Conservation (phyloP, 768 basidiomycete species). For the Tephrocybe sp. region DNA sequence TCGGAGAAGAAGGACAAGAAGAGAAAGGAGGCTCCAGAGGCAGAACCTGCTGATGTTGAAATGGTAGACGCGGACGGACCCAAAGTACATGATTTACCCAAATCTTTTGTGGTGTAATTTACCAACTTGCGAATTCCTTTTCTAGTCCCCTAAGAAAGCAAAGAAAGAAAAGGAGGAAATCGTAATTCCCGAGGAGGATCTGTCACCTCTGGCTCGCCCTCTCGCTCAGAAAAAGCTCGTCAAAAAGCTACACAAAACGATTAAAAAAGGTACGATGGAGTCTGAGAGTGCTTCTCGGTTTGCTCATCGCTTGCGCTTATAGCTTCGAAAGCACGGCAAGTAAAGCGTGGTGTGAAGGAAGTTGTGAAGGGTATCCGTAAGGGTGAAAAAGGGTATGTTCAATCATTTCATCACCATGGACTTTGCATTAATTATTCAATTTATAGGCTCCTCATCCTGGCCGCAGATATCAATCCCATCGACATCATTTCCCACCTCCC, state of each 20-base stretch:
- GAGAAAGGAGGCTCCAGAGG: slow-evolving; percentile 47
- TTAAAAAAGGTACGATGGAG: slow-evolving; percentile 91
- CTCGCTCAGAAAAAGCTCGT: slow-evolving; percentile 90
- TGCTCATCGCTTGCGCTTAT: slow-evolving; percentile 6
- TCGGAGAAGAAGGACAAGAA: slow-evolving; percentile 76
- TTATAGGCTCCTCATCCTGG: slow-evolving; percentile 80
- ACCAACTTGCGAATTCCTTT: slow-evolving; percentile 13
- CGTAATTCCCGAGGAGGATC: slow-evolving; percentile 69
- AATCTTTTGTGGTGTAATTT: slow-evolving; percentile 9
- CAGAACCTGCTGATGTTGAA: slow-evolving; percentile 47
- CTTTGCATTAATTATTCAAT: background rate
- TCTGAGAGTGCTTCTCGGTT: background rate
- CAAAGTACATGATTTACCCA: slow-evolving; percentile 24
- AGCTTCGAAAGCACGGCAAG: slow-evolving; percentile 94
- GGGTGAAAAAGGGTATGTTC: slow-evolving; percentile 88
- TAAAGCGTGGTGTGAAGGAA: slow-evolving; percentile 98
- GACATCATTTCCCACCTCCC: slow-evolving; percentile 99
- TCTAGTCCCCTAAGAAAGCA: slow-evolving; percentile 52
- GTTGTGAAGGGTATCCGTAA: slow-evolving; percentile 97
- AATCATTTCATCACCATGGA: slow-evolving; percentile 1
- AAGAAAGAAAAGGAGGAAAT: slow-evolving; percentile 68
- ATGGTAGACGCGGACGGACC: slow-evolving; percentile 36
- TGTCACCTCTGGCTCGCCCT: slow-evolving; percentile 93
- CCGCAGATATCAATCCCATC: slow-evolving; percentile 96
- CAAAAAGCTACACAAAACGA: slow-evolving; percentile 92